Base-by-base conservation (phyloP, 345 rosid genomes). In the Euclidium syriacum region DNA sequence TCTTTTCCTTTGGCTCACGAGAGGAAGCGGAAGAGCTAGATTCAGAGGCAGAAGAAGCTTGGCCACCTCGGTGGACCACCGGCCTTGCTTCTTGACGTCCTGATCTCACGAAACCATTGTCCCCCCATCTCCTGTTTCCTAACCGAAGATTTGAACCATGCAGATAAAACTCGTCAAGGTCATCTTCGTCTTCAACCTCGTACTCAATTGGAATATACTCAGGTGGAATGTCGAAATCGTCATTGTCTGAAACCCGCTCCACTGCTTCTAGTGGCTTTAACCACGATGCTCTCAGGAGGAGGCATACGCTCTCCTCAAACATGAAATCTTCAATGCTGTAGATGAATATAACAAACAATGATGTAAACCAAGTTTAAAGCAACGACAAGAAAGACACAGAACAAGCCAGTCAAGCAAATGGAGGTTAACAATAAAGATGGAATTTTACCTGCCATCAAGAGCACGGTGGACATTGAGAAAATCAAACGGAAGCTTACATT, bases 111-210 rank as follows among this genome's bases (percentile, higher is more conserved):
- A 78, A 89, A 18, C 97, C 96, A 55, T 85, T 92, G 68, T 90
- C 95, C 24, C 99, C 99, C 99, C 97, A 89, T 62, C 96, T 81
- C 16, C 97, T 68, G 49, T 89, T 92, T 14, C 97, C 96, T 4
- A 89, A 78, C 18, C 95, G 82, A 46, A 84, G 73, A 64, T 72
- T 82, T 8, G 88, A 64, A 29, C 73, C 71, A 23, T 42, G 58
- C 18, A 80, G 60, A 60, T 82, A 87, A 43, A 64, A 88, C 67
- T 90, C 95, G n/a, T 88, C 95, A 3, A 80, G 59, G 40, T 81
- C 91, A 8, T 77, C 83, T 1, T 79, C 91, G 0, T 79, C 84
- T 22, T 75, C 89, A 0, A 61, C 79, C 3, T 62, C 83, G 53
- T 78, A 79, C 27, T 69, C 71, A 6, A 61, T 54, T 16, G 55